A percentile compares a stretch with the other conserved stretches of the same genome.
Evolutionary conservation across 108 stramenopile species (phyloP).

Genomic region (Skeletonema menzelii): DNA sequence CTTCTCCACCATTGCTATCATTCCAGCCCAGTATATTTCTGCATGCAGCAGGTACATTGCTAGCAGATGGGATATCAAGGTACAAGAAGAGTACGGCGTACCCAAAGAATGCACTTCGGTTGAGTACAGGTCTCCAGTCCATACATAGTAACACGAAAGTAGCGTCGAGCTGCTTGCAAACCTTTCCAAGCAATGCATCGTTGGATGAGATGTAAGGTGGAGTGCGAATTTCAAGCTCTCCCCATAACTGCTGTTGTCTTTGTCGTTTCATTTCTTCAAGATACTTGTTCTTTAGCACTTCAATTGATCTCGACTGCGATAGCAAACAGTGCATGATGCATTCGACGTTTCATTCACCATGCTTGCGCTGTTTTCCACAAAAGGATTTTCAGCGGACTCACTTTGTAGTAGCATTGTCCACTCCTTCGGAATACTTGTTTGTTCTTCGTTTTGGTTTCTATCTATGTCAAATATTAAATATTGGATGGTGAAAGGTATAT

Average conservation of each 20-base stretch:
- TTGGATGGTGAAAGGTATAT: not conserved
- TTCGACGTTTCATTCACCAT: not conserved
- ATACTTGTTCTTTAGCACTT: not conserved
- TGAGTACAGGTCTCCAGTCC: not conserved
- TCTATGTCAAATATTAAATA: not conserved
- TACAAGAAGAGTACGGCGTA: not conserved
- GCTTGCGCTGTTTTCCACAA: not conserved
- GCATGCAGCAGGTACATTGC: not conserved
- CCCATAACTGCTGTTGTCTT: not conserved
- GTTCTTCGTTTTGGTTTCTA: not conserved
- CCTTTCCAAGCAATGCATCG: not conserved
- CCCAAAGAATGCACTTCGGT: not conserved
- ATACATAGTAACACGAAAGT: not conserved
- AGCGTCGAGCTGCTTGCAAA: not conserved
- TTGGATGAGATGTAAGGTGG: not conserved
- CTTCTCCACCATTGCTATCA: not conserved
- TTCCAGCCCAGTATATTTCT: not conserved
- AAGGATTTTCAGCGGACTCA: not conserved
- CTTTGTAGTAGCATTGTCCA: constrained; percentile 7
- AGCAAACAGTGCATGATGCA: constrained; percentile 3
- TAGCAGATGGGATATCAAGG: not conserved
- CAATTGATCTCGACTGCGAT: not conserved
- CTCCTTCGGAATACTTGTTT: not conserved
- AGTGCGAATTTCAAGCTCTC: not conserved
- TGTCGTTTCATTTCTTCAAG: not conserved